Evolutionary conservation across 1,139 yeast species (phyloP), one percentile per base, ranked within the genome.

Genomic region (Yamadazyma songkhlaensis): DNA sequence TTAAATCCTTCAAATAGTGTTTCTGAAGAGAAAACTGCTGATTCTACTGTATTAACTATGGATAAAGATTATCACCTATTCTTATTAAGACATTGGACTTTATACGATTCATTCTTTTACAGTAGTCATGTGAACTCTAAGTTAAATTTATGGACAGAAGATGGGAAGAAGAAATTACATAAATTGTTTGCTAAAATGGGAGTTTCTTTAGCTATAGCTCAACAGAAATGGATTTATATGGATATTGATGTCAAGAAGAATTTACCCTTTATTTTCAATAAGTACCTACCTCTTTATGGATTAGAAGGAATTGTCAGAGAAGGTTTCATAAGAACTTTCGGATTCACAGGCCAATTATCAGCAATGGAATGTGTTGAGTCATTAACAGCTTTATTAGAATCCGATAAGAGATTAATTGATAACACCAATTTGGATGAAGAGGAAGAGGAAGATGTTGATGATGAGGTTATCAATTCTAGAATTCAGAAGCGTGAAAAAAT

Each of bases 121-220:
- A 88, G 96, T 20, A 83, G 89, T 44, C 92, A 84, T 54, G 89
- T 92, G 30, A 88, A 90, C 50, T 84, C 97, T 15, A 87, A 89
- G 55, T 67, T 92, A 42, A 81, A 82, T 42, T 64, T 92, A 31
- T 94, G 96, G 92, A 84, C 94, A 15, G 96, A 87, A 53, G 94
- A 86, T 41, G 98, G 98, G 3, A 78, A 83, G 49, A 88, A 87
- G 56, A 77, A 82, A 48, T 66, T 94, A 35, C 95, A 90, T 56
- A 89, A 89, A 51, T 72, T 94, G 74, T 85, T 94, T 64, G 98
- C 98, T 2, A 80, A 85, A 49, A 92, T 94, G 97, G 98, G 98
- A 6, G 84, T 94, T 5, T 84, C 97, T 0, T 65, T 94, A 35
- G 85, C 81, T 3, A 84, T 85, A 17, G 95, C 97, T 1, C 85